phyloP scores from a whole-genome alignment of 805 yeast genomes.

The Candida fluviatilis region DNA sequence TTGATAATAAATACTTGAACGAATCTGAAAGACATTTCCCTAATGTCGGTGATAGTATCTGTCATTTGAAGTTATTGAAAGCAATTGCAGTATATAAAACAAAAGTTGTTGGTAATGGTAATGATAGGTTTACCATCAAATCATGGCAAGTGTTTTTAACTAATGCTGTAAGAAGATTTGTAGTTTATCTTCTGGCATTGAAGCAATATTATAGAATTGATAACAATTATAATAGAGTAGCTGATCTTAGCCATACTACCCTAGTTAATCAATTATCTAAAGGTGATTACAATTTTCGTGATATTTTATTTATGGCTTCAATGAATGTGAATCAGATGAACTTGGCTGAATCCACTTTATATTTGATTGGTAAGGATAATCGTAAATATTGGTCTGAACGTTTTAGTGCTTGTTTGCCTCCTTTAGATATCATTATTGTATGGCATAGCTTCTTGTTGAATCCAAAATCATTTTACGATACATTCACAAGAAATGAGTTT shows the following conservation, averaged over 20 bases:
- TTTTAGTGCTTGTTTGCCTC: slow-evolving; percentile 12
- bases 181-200: slow-evolving; percentile 15
- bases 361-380: not conserved
- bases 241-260: no score
- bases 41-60: slow-evolving; percentile 11
- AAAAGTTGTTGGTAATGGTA: slow-evolving; percentile 6
- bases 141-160: slow-evolving; percentile 22
- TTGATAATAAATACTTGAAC: not conserved
- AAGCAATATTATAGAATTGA: slow-evolving; percentile 1
- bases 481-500: slow-evolving; percentile 10
- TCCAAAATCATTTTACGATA: slow-evolving; percentile 14
- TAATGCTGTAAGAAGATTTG: slow-evolving; percentile 19
- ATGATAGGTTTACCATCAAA: not conserved
- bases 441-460: slow-evolving; percentile 20
- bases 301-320: no score
- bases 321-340: no score
- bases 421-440: slow-evolving; percentile 18
- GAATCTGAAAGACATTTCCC: slow-evolving; percentile 4
- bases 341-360: not conserved
- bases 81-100: slow-evolving; percentile 17
- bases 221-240: no score
- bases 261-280: not conserved
- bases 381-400: not conserved
- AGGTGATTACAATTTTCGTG: not conserved
- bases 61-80: slow-evolving; percentile 20